Conservation (phyloP, 2,329 filamentous ascomycete species). For the Orbilia oligospora region DNA sequence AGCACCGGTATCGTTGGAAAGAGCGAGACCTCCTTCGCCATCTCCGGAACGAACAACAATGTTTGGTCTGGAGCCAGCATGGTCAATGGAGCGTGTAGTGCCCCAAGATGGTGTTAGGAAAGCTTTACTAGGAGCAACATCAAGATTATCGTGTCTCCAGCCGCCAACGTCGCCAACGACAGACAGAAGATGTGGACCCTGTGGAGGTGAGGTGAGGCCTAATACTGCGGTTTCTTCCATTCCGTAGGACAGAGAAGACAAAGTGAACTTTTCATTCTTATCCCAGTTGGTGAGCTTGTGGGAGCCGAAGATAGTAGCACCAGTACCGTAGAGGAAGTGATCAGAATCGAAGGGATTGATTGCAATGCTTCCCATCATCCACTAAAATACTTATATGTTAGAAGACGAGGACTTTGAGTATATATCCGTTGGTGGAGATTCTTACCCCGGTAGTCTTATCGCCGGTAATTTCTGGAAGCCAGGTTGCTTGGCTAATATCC, state of each 20-base stretch:
- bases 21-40: conserved; percentile 66
- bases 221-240: conserved; percentile 73
- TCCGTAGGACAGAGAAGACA: conserved; percentile 71
- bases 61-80: conserved; percentile 65
- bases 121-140: conserved; percentile 68
- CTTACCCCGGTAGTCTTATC: conserved; percentile 64
- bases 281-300: conserved; percentile 74
- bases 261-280: conserved; percentile 69
- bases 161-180: conserved; percentile 72
- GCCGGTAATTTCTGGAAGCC: conserved; percentile 53
- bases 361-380: conserved; percentile 75
- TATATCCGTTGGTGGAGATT: background rate
- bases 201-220: conserved; percentile 70
- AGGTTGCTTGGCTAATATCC: conserved; percentile 67
- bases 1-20: conserved; percentile 71
- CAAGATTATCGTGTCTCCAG: conserved; percentile 68
- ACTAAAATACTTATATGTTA: conserved; percentile 68
- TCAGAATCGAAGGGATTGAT: conserved; percentile 74
- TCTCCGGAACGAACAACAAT: conserved; percentile 72
- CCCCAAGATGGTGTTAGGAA: conserved; percentile 71
- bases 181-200: conserved; percentile 71
- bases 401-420: conserved; percentile 65
- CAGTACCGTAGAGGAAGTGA: conserved; percentile 75
- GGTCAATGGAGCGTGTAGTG: conserved; percentile 68
- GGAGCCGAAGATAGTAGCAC: conserved; percentile 72